Evolutionary conservation across 73 alveolate species (phyloP).

Genomic region (Paramecium bursaria): DNA sequence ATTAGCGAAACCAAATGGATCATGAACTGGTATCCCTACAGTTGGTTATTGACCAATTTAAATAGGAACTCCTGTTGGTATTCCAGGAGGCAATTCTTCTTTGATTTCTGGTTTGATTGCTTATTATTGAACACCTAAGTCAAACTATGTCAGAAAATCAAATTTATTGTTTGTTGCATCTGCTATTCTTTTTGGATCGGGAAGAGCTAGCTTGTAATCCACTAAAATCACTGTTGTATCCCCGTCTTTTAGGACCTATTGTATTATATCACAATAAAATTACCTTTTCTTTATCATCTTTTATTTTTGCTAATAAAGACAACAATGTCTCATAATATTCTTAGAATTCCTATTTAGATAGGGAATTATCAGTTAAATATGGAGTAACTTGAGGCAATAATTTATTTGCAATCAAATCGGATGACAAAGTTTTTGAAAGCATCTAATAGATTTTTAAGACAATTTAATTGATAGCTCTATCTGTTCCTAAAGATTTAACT

Average conservation of each 20-base stretch:
- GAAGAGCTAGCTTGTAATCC: slow-evolving; percentile 23
- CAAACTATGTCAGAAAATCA: slow-evolving; percentile 23
- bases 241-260: neutral
- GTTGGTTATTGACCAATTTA: no score
- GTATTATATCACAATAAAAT: no score
- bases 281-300: slow-evolving; percentile 40
- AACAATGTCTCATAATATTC: slow-evolving; percentile 42
- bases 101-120: no score
- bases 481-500: slow-evolving; percentile 42
- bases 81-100: no score
- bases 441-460: slow-evolving; percentile 44
- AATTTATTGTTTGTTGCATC: slow-evolving; percentile 23
- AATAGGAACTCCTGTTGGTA: no score
- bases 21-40: no score
- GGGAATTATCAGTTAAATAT: slow-evolving; percentile 46
- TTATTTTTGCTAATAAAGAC: neutral
- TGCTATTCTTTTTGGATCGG: slow-evolving; percentile 36
- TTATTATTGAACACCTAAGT: no score
- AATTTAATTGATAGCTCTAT: slow-evolving; percentile 37
- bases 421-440: slow-evolving; percentile 9
- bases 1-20: no score
- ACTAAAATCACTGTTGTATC: neutral
- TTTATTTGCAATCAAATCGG: slow-evolving; percentile 8
- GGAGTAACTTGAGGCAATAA: slow-evolving; percentile 52
- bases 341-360: slow-evolving; percentile 42